Conservation (phyloP, 2,329 filamentous ascomycete genomes). For the Cadophora malorum region DNA sequence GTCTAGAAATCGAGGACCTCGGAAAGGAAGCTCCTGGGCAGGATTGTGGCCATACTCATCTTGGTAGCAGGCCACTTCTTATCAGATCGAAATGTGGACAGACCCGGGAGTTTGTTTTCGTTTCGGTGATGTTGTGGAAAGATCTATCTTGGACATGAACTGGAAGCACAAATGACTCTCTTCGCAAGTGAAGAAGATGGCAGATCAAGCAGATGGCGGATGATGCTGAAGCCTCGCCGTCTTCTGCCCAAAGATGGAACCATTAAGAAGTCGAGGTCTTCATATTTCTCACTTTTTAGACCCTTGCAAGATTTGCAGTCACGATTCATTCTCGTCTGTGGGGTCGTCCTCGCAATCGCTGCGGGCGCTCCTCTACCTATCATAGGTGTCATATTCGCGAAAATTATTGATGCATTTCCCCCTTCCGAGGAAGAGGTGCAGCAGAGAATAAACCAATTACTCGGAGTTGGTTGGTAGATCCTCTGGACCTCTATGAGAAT, state of each 20-base stretch:
- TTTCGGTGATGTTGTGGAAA: background rate
- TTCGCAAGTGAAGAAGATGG: conserved; percentile 24
- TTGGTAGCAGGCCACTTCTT: background rate
- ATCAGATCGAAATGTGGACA: background rate
- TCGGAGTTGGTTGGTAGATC: conserved; percentile 33
- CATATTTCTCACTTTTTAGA: conserved; percentile 55
- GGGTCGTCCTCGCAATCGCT: conserved; percentile 55
- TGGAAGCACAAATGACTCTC: conserved; percentile 27
- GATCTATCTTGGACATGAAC: conserved; percentile 14
- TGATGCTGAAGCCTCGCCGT: conserved; percentile 23
- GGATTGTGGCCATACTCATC: background rate
- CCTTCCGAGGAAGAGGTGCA: conserved; percentile 52
- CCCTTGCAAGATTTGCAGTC: conserved; percentile 50
- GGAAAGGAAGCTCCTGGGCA: conserved; percentile 1
- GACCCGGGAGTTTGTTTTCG: background rate
- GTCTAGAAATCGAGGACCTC: conserved; percentile 4
- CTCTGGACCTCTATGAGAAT: background rate
- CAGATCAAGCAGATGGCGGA: conserved; percentile 25
- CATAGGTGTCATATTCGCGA: conserved; percentile 68
- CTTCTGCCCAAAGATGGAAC: conserved; percentile 48
- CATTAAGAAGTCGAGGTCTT: conserved; percentile 51
- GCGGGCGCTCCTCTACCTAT: conserved; percentile 69
- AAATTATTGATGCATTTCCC: conserved; percentile 65
- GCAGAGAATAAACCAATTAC: conserved; percentile 50
- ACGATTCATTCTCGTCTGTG: conserved; percentile 47